Conservation (phyloP, 345 rosid genomes). For the Brassica nigra region DNA sequence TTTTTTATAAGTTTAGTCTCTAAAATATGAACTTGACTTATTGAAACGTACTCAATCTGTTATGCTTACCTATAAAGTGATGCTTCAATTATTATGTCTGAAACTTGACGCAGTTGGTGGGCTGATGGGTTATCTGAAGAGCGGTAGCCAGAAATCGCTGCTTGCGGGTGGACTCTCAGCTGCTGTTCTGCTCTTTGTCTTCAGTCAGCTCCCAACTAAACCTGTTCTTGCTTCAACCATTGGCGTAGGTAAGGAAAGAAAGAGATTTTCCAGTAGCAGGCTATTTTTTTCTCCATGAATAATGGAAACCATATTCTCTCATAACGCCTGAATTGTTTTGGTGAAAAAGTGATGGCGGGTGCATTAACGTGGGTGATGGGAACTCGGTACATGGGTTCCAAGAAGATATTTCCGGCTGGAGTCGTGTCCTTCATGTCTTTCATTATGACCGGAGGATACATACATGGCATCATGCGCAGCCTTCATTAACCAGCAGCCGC, state of each 20-base stretch:
- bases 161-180: constrained; percentile 84
- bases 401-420: constrained; percentile 90
- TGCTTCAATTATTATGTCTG: background rate
- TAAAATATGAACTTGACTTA: background rate
- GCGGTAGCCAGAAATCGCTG: constrained; percentile 90
- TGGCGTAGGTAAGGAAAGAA: constrained; percentile 73
- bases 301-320: background rate
- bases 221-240: constrained; percentile 78
- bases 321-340: background rate
- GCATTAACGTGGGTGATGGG: constrained; percentile 83
- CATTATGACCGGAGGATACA: constrained; percentile 86
- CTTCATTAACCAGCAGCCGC: constrained; percentile 35
- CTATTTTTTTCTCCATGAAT: background rate
- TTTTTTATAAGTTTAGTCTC: background rate
- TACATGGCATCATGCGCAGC: constrained; percentile 83
- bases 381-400: constrained; percentile 72
- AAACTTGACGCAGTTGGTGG: constrained; percentile 68
- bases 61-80: background rate
- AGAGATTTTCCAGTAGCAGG: background rate
- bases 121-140: constrained; percentile 81
- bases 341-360: constrained; percentile 61
- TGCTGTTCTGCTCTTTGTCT: constrained; percentile 62
- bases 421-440: constrained; percentile 81
- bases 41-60: background rate
- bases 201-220: constrained; percentile 67